phyloP scores from a whole-genome alignment of 805 yeast genomes.

The Phaffomyces opuntiae region DNA sequence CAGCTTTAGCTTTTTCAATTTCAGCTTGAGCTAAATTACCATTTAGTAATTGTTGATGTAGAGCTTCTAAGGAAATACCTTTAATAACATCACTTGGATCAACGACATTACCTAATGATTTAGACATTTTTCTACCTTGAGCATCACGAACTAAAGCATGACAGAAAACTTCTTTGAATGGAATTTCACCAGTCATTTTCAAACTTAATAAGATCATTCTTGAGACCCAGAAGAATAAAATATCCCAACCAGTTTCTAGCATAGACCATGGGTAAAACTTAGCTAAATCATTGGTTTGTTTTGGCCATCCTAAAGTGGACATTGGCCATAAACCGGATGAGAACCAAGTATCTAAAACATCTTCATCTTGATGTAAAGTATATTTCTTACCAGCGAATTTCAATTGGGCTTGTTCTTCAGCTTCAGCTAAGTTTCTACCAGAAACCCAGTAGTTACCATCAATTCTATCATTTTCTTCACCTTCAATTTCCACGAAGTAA shows the following conservation, averaged over 20 bases:
- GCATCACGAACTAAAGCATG: slow-evolving; percentile 98
- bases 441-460: slow-evolving; percentile 85
- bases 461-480: slow-evolving; percentile 45
- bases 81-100: slow-evolving; percentile 92
- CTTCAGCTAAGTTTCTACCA: slow-evolving; percentile 79
- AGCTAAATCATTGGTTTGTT: slow-evolving; percentile 63
- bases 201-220: slow-evolving; percentile 92
- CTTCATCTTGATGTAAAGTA: slow-evolving; percentile 91
- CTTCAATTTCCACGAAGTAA: slow-evolving; percentile 78
- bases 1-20: slow-evolving; percentile 76
- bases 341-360: slow-evolving; percentile 98
- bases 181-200: slow-evolving; percentile 84
- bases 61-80: slow-evolving; percentile 74
- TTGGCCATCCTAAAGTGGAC: slow-evolving; percentile 96
- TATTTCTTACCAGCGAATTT: slow-evolving; percentile 66
- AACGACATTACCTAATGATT: slow-evolving; percentile 92
- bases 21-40: slow-evolving; percentile 92
- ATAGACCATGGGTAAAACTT: slow-evolving; percentile 84
- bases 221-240: slow-evolving; percentile 96
- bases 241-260: slow-evolving; percentile 99
- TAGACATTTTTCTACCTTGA: slow-evolving; percentile 98
- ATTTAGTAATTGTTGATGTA: slow-evolving; percentile 65
- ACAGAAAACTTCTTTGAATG: slow-evolving; percentile 95
- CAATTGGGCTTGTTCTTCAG: slow-evolving; percentile 67
- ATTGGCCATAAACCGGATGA: slow-evolving; percentile 98